A percentile compares a stretch with the other conserved stretches of the same genome.
These are phyloP conservation scores for Vanilla planifolia DNA, from an alignment of 106 monocot genomes.

Conservation along the genomic window DNA sequence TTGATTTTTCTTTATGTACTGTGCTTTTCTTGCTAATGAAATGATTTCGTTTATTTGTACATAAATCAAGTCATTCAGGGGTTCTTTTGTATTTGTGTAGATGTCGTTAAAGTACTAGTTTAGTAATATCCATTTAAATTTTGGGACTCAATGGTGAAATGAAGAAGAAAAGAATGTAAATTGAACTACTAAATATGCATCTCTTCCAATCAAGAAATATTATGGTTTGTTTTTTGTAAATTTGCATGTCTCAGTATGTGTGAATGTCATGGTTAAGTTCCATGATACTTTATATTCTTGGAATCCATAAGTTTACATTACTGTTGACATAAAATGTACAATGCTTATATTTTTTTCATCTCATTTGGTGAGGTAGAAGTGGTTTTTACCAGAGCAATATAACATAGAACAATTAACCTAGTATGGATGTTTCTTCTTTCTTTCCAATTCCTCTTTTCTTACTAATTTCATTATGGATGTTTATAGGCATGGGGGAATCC, in stretches of 20 bases:
- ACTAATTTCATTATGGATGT: constrained; percentile 6
- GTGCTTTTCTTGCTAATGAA: too few relatives aligned
- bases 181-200: background rate
- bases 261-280: background rate
- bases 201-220: background rate
- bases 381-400: background rate
- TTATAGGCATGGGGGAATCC: constrained; percentile 44
- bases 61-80: too few relatives aligned
- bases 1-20: background rate
- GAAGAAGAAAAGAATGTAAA: background rate
- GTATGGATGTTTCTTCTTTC: background rate
- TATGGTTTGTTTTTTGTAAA: background rate
- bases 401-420: background rate
- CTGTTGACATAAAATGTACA: background rate
- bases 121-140: too few relatives aligned
- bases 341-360: background rate
- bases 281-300: background rate
- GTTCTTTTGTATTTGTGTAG: too few relatives aligned
- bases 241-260: background rate
- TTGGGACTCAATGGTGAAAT: background rate
- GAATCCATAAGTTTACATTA: background rate
- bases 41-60: too few relatives aligned
- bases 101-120: too few relatives aligned
- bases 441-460: background rate
- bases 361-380: background rate